Base-by-base conservation (phyloP, 805 yeast genomes). In the Schizosaccharomyces cryophilus region DNA sequence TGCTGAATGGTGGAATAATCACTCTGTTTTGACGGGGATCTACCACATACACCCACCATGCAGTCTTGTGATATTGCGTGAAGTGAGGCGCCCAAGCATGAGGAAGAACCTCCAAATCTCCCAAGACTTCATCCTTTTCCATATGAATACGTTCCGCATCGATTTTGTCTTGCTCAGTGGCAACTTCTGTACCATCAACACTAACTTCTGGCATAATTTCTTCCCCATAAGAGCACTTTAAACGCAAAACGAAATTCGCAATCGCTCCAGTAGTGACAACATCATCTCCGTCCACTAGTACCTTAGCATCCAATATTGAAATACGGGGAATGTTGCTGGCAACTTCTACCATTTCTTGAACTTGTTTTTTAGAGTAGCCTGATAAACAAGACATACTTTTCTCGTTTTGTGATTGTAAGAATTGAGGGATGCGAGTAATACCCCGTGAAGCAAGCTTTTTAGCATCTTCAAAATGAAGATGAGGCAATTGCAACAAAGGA, bases 251-350 rank as follows among this genome's bases (percentile, higher is more conserved):
- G 63, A 94, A 73, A 71, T 87, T 89, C 7, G 87, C 81, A 59
- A 78, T 78, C 1, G 96, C 80, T 30, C 78, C 76, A 31, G 95
- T 84, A 0, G 88, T 80, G 24, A 69, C 66, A 35, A 85, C 81
- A 17, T 72, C 69, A 73, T 89, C 96, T 42, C 97, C 97, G 3
- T 95, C 90, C 54, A 90, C 95, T 64, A 64, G 61, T 54, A 64
- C 65, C 55, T 59, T 62, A 31, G 66, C 61, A 19, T 61, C 61
- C n/a, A 63, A 51, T 3, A 65, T 61, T 45, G 62, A 62, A 21
- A 63, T 17, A 2, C 55, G 29, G 4, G 66, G 66, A 30, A 65
- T 62, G 42, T 61, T 48, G 9, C 66, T 64, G 51, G 65, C 66
- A 13, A 63, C 60, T 21, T 61, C 54, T 29, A 48, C 26, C 30